Conservation (phyloP, 352 stramenopile species). For the Phytopythium oedochilum region DNA sequence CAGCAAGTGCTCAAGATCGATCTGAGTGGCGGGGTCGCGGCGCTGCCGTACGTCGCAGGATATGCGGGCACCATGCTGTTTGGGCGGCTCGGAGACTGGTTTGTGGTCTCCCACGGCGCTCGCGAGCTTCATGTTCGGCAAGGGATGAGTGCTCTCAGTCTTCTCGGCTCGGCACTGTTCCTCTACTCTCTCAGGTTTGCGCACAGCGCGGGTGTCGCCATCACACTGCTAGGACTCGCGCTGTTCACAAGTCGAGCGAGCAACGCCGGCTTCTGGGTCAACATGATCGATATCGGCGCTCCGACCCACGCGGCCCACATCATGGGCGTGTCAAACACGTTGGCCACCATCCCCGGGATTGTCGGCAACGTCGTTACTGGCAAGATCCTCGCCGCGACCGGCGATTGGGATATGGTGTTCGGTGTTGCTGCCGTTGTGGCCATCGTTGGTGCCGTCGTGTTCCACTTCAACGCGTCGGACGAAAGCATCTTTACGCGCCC, state of each 20-base stretch:
- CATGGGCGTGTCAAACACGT: slow-evolving; percentile 87
- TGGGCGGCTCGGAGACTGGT: slow-evolving; percentile 53
- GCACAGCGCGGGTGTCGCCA: slow-evolving; percentile 36
- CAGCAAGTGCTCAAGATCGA: slow-evolving; percentile 70
- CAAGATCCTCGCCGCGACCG: slow-evolving; percentile 66
- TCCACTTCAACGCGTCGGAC: slow-evolving; percentile 75
- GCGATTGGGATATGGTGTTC: slow-evolving; percentile 82
- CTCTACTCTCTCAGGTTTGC: slow-evolving; percentile 68
- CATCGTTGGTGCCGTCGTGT: slow-evolving; percentile 66
- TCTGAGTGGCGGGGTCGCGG: slow-evolving; percentile 57
- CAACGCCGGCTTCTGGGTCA: slow-evolving; percentile 84
- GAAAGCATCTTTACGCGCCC: slow-evolving; percentile 48
- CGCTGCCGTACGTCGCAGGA: slow-evolving; percentile 73
- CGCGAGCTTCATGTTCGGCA: slow-evolving; percentile 76
- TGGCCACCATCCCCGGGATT: slow-evolving; percentile 81
- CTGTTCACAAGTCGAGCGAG: slow-evolving; percentile 75
- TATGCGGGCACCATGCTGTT: slow-evolving; percentile 75
- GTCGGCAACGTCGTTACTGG: slow-evolving; percentile 83
- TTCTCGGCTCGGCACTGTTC: slow-evolving; percentile 66
- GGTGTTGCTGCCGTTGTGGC: slow-evolving; percentile 69
- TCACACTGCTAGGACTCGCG: slow-evolving; percentile 66
- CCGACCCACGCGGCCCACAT: slow-evolving; percentile 76
- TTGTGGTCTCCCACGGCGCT: slow-evolving; percentile 55
- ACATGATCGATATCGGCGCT: slow-evolving; percentile 89
- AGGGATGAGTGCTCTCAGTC: slow-evolving; percentile 67